A percentile compares a stretch with the other conserved stretches of the same genome.
Conservation (phyloP, 2,329 filamentous ascomycete genomes). For the Xylaria sp. region DNA sequence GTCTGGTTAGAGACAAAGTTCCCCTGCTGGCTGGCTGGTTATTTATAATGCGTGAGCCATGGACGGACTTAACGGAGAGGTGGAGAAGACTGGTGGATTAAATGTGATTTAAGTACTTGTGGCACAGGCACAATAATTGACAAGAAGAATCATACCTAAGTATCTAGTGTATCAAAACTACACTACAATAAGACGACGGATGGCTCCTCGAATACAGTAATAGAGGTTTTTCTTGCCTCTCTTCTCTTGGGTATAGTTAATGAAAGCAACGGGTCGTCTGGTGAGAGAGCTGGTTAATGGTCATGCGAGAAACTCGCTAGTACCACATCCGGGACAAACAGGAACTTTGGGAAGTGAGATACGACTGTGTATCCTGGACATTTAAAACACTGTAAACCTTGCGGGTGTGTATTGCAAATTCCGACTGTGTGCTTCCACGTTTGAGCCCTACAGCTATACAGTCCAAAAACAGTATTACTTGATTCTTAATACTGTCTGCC, state of each 20-base stretch:
- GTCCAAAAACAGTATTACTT: background rate
- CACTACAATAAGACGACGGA: background rate
- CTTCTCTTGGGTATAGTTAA: background rate
- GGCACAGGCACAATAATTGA: conserved; percentile 28
- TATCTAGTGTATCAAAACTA: background rate
- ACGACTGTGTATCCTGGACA: conserved; percentile 1
- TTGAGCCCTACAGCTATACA: background rate
- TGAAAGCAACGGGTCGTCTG: background rate
- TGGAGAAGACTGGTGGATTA: conserved; percentile 14
- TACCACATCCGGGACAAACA: conserved; percentile 17
- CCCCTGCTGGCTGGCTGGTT: conserved; percentile 14
- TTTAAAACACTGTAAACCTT: conserved; percentile 12
- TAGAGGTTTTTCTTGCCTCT: background rate
- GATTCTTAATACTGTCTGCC: background rate
- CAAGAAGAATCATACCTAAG: background rate
- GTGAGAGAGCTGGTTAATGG: conserved; percentile 14
- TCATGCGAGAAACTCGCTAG: conserved; percentile 15
- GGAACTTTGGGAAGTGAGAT: conserved; percentile 4
- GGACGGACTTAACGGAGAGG: conserved; percentile 21
- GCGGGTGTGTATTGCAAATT: too few species aligned
- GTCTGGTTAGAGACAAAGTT: background rate
- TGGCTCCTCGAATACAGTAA: background rate
- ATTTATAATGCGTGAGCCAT: conserved; percentile 10
- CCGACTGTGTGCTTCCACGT: conserved; percentile 3
- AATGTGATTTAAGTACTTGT: conserved; percentile 1